Evolutionary conservation across 768 basidiomycete genomes (phyloP), one percentile per base, ranked within the genome.

Genomic region (Hypholoma sublateritium): DNA sequence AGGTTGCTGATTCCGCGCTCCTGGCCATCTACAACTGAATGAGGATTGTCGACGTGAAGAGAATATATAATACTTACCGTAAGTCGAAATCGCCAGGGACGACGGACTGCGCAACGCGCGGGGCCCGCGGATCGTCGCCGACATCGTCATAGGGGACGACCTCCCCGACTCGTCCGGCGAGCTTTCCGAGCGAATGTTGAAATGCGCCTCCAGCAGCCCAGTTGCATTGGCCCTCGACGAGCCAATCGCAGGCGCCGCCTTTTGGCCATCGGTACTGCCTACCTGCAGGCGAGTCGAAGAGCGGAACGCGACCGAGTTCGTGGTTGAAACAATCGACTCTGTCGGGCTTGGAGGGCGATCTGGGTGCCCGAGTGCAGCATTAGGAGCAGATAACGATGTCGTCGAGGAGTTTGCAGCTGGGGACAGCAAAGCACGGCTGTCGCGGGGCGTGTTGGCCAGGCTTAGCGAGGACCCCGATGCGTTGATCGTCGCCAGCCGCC

Each of bases 1-100:
- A 98, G 76, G 48, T 91, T 90, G 65, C 83, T 89, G 64, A 98
- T 92, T 8, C 89, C 91, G 43, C 91, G 87, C 66, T 98, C 96
- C 65, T 90, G 90, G 0, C 91, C 91, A 62, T 97, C 95, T 95
- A 21, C 41, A 56, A 48, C 22, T 50, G 24, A 50, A 53, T 5
- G 50, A 46, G 25, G 41, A 32, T 21, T 60, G 37, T n/a, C 28
- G 37, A 35, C 16, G 4, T 25, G 8, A 35, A 36, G 19, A 53
- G 44, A 35, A 68, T 81, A 45, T 63, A 91, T 1, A 32, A 32
- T 32, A 32, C 28, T 32, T 32, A 9, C 91, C 90, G 62, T 90
- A 89, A 2, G 83, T 85, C 2, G 88, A 88, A 22, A 91, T 86
- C 0, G 86, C 83, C 14, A 82, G 67, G 49, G 83, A 63, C 4